A percentile compares a stretch with the other conserved stretches of the same genome.
Conservation (phyloP, 331 rosid genomes). For the Spiraea crenata region DNA sequence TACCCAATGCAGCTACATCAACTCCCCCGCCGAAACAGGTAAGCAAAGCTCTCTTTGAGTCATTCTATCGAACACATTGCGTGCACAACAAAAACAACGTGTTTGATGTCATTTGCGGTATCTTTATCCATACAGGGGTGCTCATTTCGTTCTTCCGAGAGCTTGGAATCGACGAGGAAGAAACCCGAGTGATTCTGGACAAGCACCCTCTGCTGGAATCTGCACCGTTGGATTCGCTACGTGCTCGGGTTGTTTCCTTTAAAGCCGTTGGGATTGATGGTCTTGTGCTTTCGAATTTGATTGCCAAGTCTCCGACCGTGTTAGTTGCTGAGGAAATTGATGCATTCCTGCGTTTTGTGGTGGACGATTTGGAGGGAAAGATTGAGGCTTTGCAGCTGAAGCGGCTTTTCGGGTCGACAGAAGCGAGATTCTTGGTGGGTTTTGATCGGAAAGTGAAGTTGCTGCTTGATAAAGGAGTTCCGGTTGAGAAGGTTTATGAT, state of each 20-base stretch:
- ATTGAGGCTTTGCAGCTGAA: constrained; percentile 46
- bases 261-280: constrained; percentile 47
- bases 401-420: constrained; percentile 34
- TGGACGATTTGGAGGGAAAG: constrained; percentile 44
- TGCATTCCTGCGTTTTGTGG: constrained; percentile 41
- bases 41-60: constrained; percentile 29
- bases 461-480: constrained; percentile 51
- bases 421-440: constrained; percentile 38
- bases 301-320: constrained; percentile 38
- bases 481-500: constrained; percentile 43
- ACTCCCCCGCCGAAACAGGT: constrained; percentile 32
- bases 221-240: constrained; percentile 37
- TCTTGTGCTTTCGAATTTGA: constrained; percentile 34
- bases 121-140: constrained; percentile 44
- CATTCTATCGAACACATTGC: constrained; percentile 42
- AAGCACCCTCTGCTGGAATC: constrained; percentile 37
- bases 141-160: constrained; percentile 48
- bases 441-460: constrained; percentile 54
- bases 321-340: constrained; percentile 48
- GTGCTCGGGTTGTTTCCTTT: constrained; percentile 42
- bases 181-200: constrained; percentile 32
- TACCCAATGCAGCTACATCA: constrained; percentile 29
- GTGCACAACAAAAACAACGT: neutral
- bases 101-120: neutral
- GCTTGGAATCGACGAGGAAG: constrained; percentile 43